Base-by-base conservation (phyloP, 2,329 filamentous ascomycete genomes). In the Penicillium hesseltinei region DNA sequence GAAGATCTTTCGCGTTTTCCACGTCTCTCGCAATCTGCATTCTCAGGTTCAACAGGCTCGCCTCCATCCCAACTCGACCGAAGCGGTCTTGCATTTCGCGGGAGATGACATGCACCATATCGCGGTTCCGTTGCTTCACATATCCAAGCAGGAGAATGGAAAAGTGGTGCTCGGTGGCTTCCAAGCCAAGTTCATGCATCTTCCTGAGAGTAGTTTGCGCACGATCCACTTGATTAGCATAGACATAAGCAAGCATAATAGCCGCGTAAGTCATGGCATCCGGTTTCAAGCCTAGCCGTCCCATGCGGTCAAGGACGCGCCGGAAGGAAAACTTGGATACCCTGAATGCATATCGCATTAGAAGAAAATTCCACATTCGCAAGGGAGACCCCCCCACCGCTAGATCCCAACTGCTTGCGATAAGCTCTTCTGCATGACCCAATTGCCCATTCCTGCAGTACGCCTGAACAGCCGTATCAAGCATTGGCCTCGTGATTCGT, bases 281-380 rank as follows among this genome's bases (percentile, higher is more conserved):
- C 10, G 81, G 76, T 31, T 74, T 71, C 33, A 89, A 74, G 0
- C 77, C 72, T 40, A 77, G 71, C 5, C 76, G 68, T 46, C 80
- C 73, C 84, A 89, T 88, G 53, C 77, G 77, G 31, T 75, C 73
- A 62, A 86, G 83, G 3, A 84, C 71, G 52, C 79, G 77, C 61
- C 82, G 79, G 17, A 82, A 78, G n/a, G 78, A 78, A 23, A 77
- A 70, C 29, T 86, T 66, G 59, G 88, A 81, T 54, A 88, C 83
- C 7, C 83, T 81, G 54, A 84, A 77, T 7, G 89, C 90, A 70
- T 91, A 82, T 59, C 88, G 84, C 55, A 82, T 80, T 5, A 97
- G 77, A 33, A 97, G 75, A 52, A 85, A 81, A 69, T 97, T 96
- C 90, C 90, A 97, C 68, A 91, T 84, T 33, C 81, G 78, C 2